A percentile compares a stretch with the other conserved stretches of the same genome.
Conservation (phyloP, 768 basidiomycete genomes). For the Infundibulicybe gibba region DNA sequence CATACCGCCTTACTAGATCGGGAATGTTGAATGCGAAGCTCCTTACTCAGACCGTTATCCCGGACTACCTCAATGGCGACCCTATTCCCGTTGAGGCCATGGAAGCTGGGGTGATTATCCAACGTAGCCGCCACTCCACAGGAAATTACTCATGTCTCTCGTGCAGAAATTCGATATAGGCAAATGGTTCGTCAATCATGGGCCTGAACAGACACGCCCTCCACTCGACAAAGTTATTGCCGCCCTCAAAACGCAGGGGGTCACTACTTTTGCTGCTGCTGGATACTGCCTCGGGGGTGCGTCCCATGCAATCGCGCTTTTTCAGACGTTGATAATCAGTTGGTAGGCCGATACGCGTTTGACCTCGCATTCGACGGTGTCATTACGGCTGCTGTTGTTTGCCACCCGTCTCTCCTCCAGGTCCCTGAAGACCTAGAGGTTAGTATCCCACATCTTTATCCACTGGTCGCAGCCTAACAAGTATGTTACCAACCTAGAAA, state of each 20-base stretch:
- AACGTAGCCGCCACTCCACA: background rate
- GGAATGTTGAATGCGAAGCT: background rate
- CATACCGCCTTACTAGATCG: background rate
- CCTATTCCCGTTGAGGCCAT: constrained; percentile 32
- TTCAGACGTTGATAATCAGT: background rate
- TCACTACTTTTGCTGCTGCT: constrained; percentile 53
- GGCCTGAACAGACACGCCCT: constrained; percentile 36
- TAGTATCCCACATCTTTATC: background rate
- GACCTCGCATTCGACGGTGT: constrained; percentile 20
- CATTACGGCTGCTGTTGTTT: constrained; percentile 15
- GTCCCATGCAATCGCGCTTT: constrained; percentile 6
- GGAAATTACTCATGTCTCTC: background rate
- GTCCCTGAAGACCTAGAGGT: constrained; percentile 25
- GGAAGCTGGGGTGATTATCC: constrained; percentile 20
- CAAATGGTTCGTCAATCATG: constrained; percentile 44
- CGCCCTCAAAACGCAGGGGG: constrained; percentile 54
- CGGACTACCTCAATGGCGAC: constrained; percentile 42
- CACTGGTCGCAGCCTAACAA: background rate
- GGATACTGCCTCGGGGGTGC: constrained; percentile 72
- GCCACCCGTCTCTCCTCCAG: constrained; percentile 27
- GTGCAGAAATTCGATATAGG: constrained; percentile 30
- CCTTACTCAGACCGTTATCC: constrained; percentile 26
- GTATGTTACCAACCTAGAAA: constrained; percentile 29
- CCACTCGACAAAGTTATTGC: constrained; percentile 51
- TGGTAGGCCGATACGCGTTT: constrained; percentile 15